Base-by-base conservation (phyloP, 768 basidiomycete species). In the Stropharia rugosoannulata region DNA sequence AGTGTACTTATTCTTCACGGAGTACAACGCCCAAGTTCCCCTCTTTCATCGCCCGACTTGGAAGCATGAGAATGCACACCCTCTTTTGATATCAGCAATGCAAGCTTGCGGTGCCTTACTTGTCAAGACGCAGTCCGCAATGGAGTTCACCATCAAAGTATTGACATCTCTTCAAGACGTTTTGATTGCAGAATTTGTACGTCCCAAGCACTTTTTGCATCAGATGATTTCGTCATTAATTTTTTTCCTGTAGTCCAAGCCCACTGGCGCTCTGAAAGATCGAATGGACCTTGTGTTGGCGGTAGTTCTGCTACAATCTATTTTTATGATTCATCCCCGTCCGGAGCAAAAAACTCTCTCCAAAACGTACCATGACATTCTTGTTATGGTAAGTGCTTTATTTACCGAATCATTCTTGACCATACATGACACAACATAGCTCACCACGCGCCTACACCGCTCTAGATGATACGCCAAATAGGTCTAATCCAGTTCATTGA, bases 101-200 rank as follows among this genome's bases (percentile, higher is more conserved):
- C 80, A 80, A 66, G 83, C 80, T 18, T 85, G 80, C 66, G 87
- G 82, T 55, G 88, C 80, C 22, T 71, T 83, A 49, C 84, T 80
- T 65, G 78, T 77, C 46, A 80, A 75, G 64, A 82, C 76, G 10
- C 69, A 70, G n/a, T 71, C 66, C 32, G 81, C 83, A 2, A 60
- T 69, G 52, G 69, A 69, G 40, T 86, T 82, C 68, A 81, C 83
- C 60, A 74, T 71, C 40, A 73, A 70, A 45, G 76, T 73, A 19
- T 68, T 81, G 59, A 70, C 65, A 19, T 73, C 65, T 36, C 74
- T 72, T 49, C 75, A 78, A 53, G 82, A 82, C 61, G 69, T 75
- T 57, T 73, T 84, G 59, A 71, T 80, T 61, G 70, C 73, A 46
- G 84, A 84, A 70, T 78, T 81, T 62, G 87, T 87, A 68, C 70